Percentiles rank a stretch among this genome's conserved stretches.
phyloP scores from a whole-genome alignment of 768 basidiomycete genomes.

The Rhodotorula paludigena region DNA sequence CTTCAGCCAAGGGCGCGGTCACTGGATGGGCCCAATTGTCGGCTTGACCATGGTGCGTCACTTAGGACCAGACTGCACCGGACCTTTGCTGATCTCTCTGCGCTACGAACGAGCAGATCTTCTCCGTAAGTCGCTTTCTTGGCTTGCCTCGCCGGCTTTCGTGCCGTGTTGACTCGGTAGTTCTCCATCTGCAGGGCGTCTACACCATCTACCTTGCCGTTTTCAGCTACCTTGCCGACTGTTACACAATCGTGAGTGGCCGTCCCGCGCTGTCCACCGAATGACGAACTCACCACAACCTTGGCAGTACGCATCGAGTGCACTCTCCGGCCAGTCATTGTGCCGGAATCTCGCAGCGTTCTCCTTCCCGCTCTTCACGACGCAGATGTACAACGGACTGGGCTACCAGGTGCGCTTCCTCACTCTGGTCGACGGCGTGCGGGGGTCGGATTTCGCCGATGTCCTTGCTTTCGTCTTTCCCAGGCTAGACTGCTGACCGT shows the following conservation, averaged over 20 bases:
- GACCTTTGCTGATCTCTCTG: too few species aligned
- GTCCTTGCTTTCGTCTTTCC: background rate
- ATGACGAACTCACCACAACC: background rate
- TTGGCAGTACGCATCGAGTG: constrained; percentile 45
- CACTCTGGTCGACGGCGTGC: constrained; percentile 15
- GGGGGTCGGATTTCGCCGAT: background rate
- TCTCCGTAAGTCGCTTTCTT: background rate
- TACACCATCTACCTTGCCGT: constrained; percentile 43
- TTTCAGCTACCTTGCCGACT: constrained; percentile 22
- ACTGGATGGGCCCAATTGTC: constrained; percentile 48
- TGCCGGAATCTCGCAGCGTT: constrained; percentile 49
- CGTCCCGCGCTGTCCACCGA: background rate
- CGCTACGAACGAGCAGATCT: constrained; percentile 13
- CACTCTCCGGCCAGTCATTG: constrained; percentile 41
- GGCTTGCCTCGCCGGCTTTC: background rate
- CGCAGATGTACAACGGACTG: constrained; percentile 56
- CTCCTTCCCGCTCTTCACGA: constrained; percentile 64
- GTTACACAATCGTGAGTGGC: constrained; percentile 42
- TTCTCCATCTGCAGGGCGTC: constrained; percentile 23
- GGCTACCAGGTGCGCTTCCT: constrained; percentile 51
- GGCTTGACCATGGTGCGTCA: constrained; percentile 43
- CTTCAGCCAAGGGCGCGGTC: constrained; percentile 42
- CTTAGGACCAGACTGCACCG: too few species aligned
- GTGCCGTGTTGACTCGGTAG: background rate
- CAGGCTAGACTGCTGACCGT: too few species aligned